Evolutionary conservation across 495 filamentous ascomycete species (phyloP).

Genomic region (Talaromyces proteolyticus): DNA sequence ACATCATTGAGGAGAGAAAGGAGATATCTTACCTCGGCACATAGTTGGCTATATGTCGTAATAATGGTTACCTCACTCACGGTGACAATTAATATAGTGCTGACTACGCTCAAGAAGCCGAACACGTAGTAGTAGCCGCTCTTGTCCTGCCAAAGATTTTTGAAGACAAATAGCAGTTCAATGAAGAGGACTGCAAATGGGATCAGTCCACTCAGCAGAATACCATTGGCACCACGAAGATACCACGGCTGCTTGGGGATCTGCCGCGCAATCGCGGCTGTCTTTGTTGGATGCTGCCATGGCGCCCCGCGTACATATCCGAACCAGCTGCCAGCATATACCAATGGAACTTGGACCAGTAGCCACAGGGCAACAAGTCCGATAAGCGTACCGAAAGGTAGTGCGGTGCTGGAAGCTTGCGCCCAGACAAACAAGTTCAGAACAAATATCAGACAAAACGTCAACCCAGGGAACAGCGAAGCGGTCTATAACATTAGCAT

Average conservation of each 20-base stretch:
- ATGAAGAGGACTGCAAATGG: conserved; percentile 94
- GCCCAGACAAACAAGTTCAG: conserved; percentile 94
- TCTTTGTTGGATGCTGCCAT: conserved; percentile 89
- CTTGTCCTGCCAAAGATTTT: conserved; percentile 89
- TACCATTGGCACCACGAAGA: conserved; percentile 51
- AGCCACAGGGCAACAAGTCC: conserved; percentile 79
- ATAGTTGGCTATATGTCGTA: conserved; percentile 80
- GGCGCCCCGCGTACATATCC: conserved; percentile 61
- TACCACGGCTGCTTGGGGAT: conserved; percentile 83
- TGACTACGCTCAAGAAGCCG: conserved; percentile 78
- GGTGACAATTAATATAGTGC: conserved; percentile 67
- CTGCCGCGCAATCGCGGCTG: conserved; percentile 64
- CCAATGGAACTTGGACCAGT: conserved; percentile 82
- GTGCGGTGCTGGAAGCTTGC: conserved; percentile 83
- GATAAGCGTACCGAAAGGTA: conserved; percentile 81
- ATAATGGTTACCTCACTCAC: conserved; percentile 88
- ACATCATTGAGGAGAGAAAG: not conserved
- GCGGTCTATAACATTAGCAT: conserved; percentile 51
- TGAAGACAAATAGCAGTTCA: conserved; percentile 88
- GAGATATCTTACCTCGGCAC: conserved; percentile 53
- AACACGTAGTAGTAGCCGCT: conserved; percentile 94
- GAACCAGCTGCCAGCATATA: conserved; percentile 78
- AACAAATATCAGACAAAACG: conserved; percentile 74
- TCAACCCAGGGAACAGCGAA: conserved; percentile 74
- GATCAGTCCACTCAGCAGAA: conserved; percentile 72